Base-by-base conservation (phyloP, 345 rosid genomes). In the Gossypium mustelinum region DNA sequence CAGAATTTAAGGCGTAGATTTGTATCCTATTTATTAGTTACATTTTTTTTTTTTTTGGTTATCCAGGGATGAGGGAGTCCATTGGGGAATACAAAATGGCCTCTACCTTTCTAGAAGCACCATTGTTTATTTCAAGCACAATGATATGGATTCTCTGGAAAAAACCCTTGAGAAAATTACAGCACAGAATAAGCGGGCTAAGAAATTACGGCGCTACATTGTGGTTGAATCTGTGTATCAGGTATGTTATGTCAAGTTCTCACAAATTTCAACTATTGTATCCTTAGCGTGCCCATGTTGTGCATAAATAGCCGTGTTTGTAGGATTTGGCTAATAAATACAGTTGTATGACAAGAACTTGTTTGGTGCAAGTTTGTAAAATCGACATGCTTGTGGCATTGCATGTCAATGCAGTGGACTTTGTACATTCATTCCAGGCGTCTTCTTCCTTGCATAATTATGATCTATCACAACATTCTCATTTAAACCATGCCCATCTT, bases 81-180 rank as follows among this genome's bases (percentile, higher is more conserved):
- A 95, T 59, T 95, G 99, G 98, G 98, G 94, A 66, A 91, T 95
- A 79, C 98, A 96, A 82, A 96, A 96, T 85, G 99, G 98, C 51
- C 91, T 96, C 50, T 84, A 93, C 80, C 97, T 96, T 77, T 96
- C 99, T 17, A 87, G 97, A 79, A 90, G 99, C 81, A 96, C 98
- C 22, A 83, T 96, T 73, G 90, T 87, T 43, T 87, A 89, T 79
- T 96, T 96, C 82, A 93, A 93, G 87, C 98, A 96, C 88, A 96
- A 96, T 86, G 97, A 96, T 83, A 93, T 93, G 92, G 88, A 88
- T 55, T 96, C 99, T 75, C 83, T 95, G 25, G 81, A 75, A 56
- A 84, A 68, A 54, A 85, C 90, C 3, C 83, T 96, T 34, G 94
- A 90, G 79, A 90, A 84, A 81, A 80, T 92, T 76, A 92, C 92